phyloP scores from a whole-genome alignment of 202 grass and related monocot genomes.

The Saccharum hybrid region DNA sequence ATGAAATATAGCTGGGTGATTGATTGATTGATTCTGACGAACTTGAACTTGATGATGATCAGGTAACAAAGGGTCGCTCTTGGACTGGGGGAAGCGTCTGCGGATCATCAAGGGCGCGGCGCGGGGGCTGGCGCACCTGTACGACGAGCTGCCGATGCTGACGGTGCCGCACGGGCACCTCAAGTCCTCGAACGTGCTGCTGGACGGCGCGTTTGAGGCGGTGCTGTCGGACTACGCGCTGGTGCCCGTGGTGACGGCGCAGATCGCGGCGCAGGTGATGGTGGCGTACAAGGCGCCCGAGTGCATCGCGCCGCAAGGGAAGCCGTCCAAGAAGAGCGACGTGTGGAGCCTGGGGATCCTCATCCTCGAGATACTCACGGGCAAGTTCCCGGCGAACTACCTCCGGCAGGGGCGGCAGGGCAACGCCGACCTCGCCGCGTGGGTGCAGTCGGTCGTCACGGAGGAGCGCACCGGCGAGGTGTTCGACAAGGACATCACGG shows the following conservation, averaged over 20 bases:
- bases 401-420: constrained; percentile 54
- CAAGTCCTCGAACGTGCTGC: constrained; percentile 92
- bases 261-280: constrained; percentile 74
- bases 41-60: not conserved
- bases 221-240: constrained; percentile 85
- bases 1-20: not conserved
- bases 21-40: no score
- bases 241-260: constrained; percentile 69
- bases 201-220: constrained; percentile 61
- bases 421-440: constrained; percentile 66
- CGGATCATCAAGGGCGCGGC: constrained; percentile 73
- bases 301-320: constrained; percentile 52
- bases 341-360: constrained; percentile 96
- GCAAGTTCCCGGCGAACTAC: constrained; percentile 80
- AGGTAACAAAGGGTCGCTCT: constrained; percentile 57
- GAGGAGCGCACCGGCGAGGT: constrained; percentile 73
- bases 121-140: constrained; percentile 62
- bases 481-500: constrained; percentile 78
- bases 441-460: constrained; percentile 66
- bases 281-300: constrained; percentile 94
- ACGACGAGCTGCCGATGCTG: constrained; percentile 90
- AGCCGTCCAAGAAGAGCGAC: constrained; percentile 86
- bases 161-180: constrained; percentile 90
- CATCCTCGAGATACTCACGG: constrained; percentile 81
- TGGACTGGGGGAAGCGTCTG: constrained; percentile 81